phyloP scores from a whole-genome alignment of 352 stramenopile species.

The Phytophthora sp. region DNA sequence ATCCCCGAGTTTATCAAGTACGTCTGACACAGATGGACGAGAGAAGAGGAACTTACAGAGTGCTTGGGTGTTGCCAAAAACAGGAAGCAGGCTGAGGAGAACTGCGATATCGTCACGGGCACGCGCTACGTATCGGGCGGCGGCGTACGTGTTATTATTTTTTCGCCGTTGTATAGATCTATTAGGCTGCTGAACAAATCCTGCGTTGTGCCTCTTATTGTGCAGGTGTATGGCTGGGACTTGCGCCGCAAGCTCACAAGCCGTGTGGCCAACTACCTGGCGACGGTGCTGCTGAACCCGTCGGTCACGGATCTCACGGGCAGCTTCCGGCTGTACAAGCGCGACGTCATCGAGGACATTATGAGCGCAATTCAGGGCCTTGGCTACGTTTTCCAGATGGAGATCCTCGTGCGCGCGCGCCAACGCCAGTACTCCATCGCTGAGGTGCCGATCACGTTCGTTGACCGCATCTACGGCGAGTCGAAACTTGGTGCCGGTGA shows the following conservation, averaged over 20 bases:
- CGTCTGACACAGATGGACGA: not conserved
- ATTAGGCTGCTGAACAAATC: too few species aligned
- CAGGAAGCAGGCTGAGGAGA: slow-evolving; percentile 73
- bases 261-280: slow-evolving; percentile 97
- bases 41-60: slow-evolving; percentile 3
- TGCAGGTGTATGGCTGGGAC: slow-evolving; percentile 96
- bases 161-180: too few species aligned
- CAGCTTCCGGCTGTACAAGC: slow-evolving; percentile 98
- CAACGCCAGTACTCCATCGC: slow-evolving; percentile 92
- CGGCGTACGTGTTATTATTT: slow-evolving; percentile 73
- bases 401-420: slow-evolving; percentile 96
- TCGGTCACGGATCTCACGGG: slow-evolving; percentile 96
- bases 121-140: slow-evolving; percentile 94
- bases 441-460: slow-evolving; percentile 98
- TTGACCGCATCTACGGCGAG: slow-evolving; percentile 98
- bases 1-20: slow-evolving; percentile 94
- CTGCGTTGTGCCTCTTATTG: not conserved
- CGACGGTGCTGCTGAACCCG: slow-evolving; percentile 96
- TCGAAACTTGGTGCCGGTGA: slow-evolving; percentile 98
- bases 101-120: slow-evolving; percentile 96
- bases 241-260: slow-evolving; percentile 96
- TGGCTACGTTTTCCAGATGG: slow-evolving; percentile 99
- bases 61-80: slow-evolving; percentile 16
- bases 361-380: slow-evolving; percentile 89
- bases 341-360: slow-evolving; percentile 94